phyloP scores from a whole-genome alignment of 208 protist species.

The Porcisia deanei region DNA sequence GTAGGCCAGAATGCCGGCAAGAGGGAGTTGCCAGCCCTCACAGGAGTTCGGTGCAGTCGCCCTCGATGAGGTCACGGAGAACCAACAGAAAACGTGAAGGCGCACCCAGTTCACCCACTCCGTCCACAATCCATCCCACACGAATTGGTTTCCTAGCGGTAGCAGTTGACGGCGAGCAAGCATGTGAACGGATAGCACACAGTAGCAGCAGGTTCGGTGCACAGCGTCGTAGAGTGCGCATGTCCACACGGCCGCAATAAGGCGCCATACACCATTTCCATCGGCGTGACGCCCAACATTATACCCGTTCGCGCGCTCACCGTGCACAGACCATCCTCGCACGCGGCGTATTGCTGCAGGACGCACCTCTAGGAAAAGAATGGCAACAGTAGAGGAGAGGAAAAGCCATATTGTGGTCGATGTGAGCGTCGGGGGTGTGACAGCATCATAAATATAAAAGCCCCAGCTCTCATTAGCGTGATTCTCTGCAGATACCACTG shows the following conservation, averaged over 20 bases:
- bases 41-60: background rate
- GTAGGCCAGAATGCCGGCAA: conserved; percentile 15
- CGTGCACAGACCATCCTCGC: background rate
- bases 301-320: background rate
- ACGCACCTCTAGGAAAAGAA: conserved; percentile 53
- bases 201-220: conserved; percentile 43
- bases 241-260: conserved; percentile 35
- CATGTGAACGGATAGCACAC: conserved; percentile 43
- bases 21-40: conserved; percentile 22
- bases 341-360: conserved; percentile 18
- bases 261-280: conserved; percentile 12
- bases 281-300: background rate
- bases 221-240: conserved; percentile 49
- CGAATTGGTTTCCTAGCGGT: conserved; percentile 30
- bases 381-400: conserved; percentile 29
- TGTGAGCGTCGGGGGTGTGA: conserved; percentile 22
- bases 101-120: conserved; percentile 54
- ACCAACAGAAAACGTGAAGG: conserved; percentile 30
- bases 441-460: conserved; percentile 40
- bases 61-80: background rate
- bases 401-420: conserved; percentile 31
- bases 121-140: conserved; percentile 32
- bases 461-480: conserved; percentile 4
- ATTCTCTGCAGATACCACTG: too few relatives aligned
- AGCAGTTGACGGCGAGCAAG: conserved; percentile 54